Base-by-base conservation (phyloP, 192 early-diverging fungal species). In the Coemansia pectinata region DNA sequence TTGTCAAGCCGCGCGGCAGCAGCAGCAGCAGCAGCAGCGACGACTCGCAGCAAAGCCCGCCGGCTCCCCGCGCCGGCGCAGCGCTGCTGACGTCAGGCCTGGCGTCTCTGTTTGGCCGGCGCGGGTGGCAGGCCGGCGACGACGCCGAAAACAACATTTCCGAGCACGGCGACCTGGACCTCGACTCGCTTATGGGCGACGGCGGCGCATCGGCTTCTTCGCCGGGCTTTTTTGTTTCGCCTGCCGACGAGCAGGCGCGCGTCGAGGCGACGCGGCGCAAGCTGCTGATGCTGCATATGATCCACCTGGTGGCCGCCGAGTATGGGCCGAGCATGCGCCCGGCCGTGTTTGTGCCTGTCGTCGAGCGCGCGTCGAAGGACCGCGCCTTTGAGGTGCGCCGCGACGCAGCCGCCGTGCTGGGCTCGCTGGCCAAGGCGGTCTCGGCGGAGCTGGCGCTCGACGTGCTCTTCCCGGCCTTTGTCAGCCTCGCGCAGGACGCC, bases 261-360 rank as follows among this genome's bases (percentile, higher is more conserved):
- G 67, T 79, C 31, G 73, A 77, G 63, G 58, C 25, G 55, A 80
- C 74, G 8, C 72, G 79, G 36, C 79, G 79, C 52, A 81, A 78
- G 71, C 71, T 82, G 62, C 73, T 82, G 64, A 71, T 77, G 69
- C 71, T 85, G 34, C 79, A 80, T 10, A 78, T 85, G 76, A 70
- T 85, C n/a, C 79, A 78, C 40, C 71, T 78, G 53, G 69, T 79
- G 9, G 79, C 77, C 4, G 62, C 73, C 19, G 76, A 80, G 48
- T 85, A 71, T 48, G 84, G 84, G 15, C 66, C 73, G 0, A 44
- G 15, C 11, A 72, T 82, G 73, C 77, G 80, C 60, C 79, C 79
- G 5, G 79, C 79, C 1, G 84, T 85, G 42, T 82, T 85, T 70
- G 79, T 85, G 39, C 79, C 84, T 0, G 80, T 78, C 15, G 77